phyloP scores from a whole-genome alignment of 2,329 filamentous ascomycete genomes.

The Nigrospora sphaerica region DNA sequence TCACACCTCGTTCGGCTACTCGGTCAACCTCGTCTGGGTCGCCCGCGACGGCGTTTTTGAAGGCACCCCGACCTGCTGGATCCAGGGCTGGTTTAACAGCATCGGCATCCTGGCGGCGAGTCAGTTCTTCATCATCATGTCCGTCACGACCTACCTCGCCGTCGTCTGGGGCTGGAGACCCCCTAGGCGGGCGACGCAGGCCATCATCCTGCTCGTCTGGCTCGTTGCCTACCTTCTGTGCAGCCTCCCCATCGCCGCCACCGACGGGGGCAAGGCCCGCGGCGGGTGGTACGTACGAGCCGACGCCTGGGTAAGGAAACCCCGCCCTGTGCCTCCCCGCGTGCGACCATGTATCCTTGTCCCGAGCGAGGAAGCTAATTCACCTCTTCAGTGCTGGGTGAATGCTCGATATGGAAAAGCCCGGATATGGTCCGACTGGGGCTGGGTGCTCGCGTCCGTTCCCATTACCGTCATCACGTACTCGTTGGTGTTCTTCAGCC shows the following conservation, averaged over 20 bases:
- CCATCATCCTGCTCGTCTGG: conserved; percentile 1
- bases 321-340: neutral
- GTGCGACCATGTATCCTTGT: neutral
- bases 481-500: conserved; percentile 4
- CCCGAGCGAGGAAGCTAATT: neutral
- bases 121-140: conserved; percentile 5
- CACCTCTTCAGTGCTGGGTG: conserved; percentile 7
- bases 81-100: conserved; percentile 8
- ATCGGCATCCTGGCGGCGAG: conserved; percentile 4
- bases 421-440: conserved; percentile 8
- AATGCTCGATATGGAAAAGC: conserved; percentile 4
- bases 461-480: conserved; percentile 6
- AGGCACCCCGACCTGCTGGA: conserved; percentile 3
- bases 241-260: neutral
- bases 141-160: conserved; percentile 4
- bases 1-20: conserved; percentile 4
- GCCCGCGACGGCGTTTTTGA: conserved; percentile 5
- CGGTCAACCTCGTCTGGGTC: conserved; percentile 7
- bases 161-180: conserved; percentile 5
- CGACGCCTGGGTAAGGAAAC: conserved; percentile 4
- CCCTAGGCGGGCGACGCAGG: neutral
- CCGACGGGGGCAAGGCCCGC: neutral
- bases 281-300: conserved; percentile 6
- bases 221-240: neutral
- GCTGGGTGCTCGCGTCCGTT: conserved; percentile 7